Conservation (phyloP, 805 yeast species). For the Priceomyces haplophilus region DNA sequence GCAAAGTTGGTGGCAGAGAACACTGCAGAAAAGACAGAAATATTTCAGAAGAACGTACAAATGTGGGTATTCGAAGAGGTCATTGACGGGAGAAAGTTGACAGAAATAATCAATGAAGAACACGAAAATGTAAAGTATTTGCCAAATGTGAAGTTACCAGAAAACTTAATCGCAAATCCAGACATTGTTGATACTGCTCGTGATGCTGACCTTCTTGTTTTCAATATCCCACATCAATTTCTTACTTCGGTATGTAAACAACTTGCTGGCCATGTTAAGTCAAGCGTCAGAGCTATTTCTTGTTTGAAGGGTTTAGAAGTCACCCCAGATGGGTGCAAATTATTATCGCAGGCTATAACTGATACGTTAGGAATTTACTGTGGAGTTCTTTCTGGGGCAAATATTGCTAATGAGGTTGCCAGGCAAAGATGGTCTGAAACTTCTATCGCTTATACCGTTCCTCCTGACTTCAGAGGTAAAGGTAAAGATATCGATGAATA, state of each 20-base stretch:
- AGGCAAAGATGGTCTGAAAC: slow-evolving; percentile 48
- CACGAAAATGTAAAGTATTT: slow-evolving; percentile 46
- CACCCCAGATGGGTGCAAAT: slow-evolving; percentile 40
- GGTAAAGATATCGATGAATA: slow-evolving; percentile 40
- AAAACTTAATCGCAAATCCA: slow-evolving; percentile 40
- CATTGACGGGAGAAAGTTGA: slow-evolving; percentile 39
- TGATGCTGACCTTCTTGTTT: slow-evolving; percentile 43
- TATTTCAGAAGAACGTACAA: slow-evolving; percentile 36
- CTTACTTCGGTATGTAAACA: slow-evolving; percentile 37
- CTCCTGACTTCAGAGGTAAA: slow-evolving; percentile 37
- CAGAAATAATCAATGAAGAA: slow-evolving; percentile 41
- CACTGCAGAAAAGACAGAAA: slow-evolving; percentile 35
- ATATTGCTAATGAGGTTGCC: slow-evolving; percentile 46
- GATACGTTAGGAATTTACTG: slow-evolving; percentile 43
- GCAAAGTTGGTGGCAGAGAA: slow-evolving; percentile 46
- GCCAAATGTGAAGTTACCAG: slow-evolving; percentile 42
- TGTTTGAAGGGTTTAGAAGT: slow-evolving; percentile 48
- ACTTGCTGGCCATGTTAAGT: slow-evolving; percentile 38
- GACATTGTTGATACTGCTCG: slow-evolving; percentile 35
- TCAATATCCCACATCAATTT: slow-evolving; percentile 48
- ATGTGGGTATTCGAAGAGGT: slow-evolving; percentile 48
- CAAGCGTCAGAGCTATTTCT: slow-evolving; percentile 41
- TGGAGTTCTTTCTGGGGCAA: slow-evolving; percentile 49
- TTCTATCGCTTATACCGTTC: slow-evolving; percentile 41
- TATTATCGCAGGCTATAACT: slow-evolving; percentile 42